phyloP scores from a whole-genome alignment of 2,329 filamentous ascomycete species.

The Sarocladium brachiariae region DNA sequence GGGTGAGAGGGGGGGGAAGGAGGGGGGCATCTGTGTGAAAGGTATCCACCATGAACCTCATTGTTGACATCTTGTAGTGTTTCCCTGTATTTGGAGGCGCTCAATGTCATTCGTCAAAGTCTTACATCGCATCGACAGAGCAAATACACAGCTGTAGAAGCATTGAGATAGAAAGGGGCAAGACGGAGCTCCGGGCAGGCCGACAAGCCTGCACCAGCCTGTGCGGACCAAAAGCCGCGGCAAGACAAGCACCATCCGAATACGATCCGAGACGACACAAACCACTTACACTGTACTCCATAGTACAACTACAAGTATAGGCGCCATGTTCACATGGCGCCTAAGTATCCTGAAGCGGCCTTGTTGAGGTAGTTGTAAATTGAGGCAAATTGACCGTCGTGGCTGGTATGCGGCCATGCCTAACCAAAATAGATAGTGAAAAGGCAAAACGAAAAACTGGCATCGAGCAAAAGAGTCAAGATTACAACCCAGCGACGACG shows the following conservation, averaged over 20 bases:
- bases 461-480: background rate
- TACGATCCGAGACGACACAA: background rate
- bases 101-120: background rate
- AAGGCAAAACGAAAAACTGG: conserved; percentile 3
- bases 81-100: background rate
- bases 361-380: too few species aligned
- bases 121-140: background rate
- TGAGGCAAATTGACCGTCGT: too few species aligned
- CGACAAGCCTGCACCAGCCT: background rate
- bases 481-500: background rate
- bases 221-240: conserved; percentile 4
- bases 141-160: background rate
- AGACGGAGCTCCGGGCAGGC: background rate
- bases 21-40: conserved; percentile 2
- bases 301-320: too few species aligned
- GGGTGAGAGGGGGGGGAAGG: background rate
- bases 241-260: conserved; percentile 6
- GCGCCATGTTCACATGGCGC: too few species aligned
- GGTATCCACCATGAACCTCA: conserved; percentile 9
- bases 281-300: too few species aligned
- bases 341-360: too few species aligned
- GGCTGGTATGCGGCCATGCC: conserved; percentile 7
- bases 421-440: background rate
- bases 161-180: background rate
- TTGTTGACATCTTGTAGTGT: background rate